Percentiles rank a stretch among this genome's conserved stretches.
These are phyloP conservation scores for Botrytis aclada DNA, from an alignment of 2,329 filamentous ascomycete species.

Conservation along the genomic window DNA sequence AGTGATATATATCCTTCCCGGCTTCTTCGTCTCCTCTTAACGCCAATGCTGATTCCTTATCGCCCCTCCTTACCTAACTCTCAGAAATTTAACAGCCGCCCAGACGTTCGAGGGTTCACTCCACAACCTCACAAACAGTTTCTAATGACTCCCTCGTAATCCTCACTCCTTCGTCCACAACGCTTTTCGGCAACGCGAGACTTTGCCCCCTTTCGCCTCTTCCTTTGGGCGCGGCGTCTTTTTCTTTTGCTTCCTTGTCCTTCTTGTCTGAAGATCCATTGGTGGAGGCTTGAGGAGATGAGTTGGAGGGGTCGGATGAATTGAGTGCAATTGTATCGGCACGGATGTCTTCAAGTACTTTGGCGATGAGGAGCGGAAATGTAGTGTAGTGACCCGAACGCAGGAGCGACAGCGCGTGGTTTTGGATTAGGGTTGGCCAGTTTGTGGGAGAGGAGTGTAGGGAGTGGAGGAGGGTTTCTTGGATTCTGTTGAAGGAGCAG, in stretches of 20 bases:
- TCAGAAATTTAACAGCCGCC: neutral
- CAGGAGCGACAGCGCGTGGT: constrained; percentile 58
- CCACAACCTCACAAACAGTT: constrained; percentile 36
- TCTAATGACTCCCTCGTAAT: constrained; percentile 59
- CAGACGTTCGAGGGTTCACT: constrained; percentile 8
- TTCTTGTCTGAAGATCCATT: constrained; percentile 20
- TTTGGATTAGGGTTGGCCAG: constrained; percentile 60
- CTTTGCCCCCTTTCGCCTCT: constrained; percentile 33
- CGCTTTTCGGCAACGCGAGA: constrained; percentile 56
- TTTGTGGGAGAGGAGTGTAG: constrained; percentile 58
- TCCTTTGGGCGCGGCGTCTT: constrained; percentile 16
- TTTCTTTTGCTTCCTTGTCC: constrained; percentile 3
- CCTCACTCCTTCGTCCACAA: constrained; percentile 61
- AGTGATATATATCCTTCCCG: neutral
- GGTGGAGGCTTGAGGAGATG: neutral
- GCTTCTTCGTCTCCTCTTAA: neutral
- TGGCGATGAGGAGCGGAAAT: constrained; percentile 59
- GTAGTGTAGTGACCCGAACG: constrained; percentile 58
- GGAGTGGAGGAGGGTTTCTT: constrained; percentile 60
- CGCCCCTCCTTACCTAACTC: neutral
- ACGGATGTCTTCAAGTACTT: constrained; percentile 58
- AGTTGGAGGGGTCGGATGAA: neutral
- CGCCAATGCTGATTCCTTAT: neutral
- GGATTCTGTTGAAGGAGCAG: constrained; percentile 49
- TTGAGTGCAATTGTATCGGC: constrained; percentile 31